Conservation (phyloP, 2,329 filamentous ascomycete species). For the Trichophyton schoenleinii region DNA sequence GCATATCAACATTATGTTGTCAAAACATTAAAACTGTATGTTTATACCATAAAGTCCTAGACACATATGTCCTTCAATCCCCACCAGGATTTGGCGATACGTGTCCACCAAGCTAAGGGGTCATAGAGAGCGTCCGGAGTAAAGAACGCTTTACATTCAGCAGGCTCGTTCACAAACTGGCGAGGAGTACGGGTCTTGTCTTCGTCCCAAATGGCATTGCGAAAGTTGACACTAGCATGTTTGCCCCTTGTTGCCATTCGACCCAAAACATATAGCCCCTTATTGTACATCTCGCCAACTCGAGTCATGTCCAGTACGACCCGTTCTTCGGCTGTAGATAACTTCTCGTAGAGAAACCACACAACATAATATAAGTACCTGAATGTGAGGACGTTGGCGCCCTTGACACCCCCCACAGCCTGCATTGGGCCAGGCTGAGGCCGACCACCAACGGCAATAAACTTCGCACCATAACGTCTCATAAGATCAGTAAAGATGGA, state of each 20-base stretch:
- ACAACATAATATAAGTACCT: conserved; percentile 16
- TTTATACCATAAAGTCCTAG: neutral
- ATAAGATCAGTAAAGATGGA: conserved; percentile 46
- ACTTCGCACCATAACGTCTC: conserved; percentile 42
- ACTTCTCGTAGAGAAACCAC: neutral
- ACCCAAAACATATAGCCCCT: conserved; percentile 11
- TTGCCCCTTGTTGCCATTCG: conserved; percentile 10
- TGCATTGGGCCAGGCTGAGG: conserved; percentile 45
- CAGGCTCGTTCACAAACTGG: conserved; percentile 51
- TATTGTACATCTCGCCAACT: conserved; percentile 10
- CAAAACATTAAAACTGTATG: no score
- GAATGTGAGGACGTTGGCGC: conserved; percentile 25
- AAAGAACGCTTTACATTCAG: conserved; percentile 50
- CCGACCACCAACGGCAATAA: conserved; percentile 48
- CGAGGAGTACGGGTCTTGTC: conserved; percentile 35
- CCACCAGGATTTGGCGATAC: conserved; percentile 39
- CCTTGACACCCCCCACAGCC: conserved; percentile 54
- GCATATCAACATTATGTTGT: neutral
- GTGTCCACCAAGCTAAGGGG: no score
- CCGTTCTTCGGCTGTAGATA: conserved; percentile 9
- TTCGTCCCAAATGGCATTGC: conserved; percentile 34
- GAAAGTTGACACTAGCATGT: conserved; percentile 32
- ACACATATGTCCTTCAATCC: conserved; percentile 28
- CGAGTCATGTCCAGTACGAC: conserved; percentile 9
- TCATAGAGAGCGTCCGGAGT: conserved; percentile 42